Evolutionary conservation across 345 rosid genomes (phyloP), one percentile per base, ranked within the genome.

Genomic region (Iberis pinnata): DNA sequence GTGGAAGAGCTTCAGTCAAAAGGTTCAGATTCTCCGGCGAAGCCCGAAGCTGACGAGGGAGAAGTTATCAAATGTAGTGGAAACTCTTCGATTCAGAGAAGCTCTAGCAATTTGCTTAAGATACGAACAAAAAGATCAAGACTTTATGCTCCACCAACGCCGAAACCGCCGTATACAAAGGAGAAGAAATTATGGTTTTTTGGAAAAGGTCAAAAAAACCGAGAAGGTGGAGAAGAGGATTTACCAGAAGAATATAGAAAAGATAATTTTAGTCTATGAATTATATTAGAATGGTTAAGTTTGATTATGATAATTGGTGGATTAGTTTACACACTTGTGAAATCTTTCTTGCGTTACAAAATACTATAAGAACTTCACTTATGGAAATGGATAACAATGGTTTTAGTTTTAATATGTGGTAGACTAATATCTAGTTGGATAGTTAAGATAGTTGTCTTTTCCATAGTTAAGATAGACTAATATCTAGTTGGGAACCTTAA

Each of bases 321-420:
- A 18, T 38, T 82, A 26, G 46, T 72, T 3, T 78, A 81, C 22
- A 82, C 72, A 60, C 75, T 82, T 6, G 25, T 72, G 1, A 18
- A 82, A 17, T 61, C 61, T 36, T 22, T 27, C 31, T 38, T 80
- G 43, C 65, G 64, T 31, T 43, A 35, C 47, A 59, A 63, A 53
- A 52, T 27, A 22, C 18, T 73, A 32, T 73, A 78, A 75, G 46
- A 72, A 31, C 76, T 85, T 0, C 55, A 58, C 16, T 18, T 82
- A 1, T 82, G 95, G 95, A 85, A 80, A 53, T 85, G 95, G 95
- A 79, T 58, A 56, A 75, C 82, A 3, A 58, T 81, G 61, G 69
- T 82, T 33, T 13, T 85, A 49, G 95, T 82, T 1, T 52, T 76
- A 68, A 79, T 85, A 13, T 82, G 83, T n/a, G 95, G 87, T 20